Base-by-base conservation (phyloP, 345 rosid genomes). In the Hibiscus mutabilis region DNA sequence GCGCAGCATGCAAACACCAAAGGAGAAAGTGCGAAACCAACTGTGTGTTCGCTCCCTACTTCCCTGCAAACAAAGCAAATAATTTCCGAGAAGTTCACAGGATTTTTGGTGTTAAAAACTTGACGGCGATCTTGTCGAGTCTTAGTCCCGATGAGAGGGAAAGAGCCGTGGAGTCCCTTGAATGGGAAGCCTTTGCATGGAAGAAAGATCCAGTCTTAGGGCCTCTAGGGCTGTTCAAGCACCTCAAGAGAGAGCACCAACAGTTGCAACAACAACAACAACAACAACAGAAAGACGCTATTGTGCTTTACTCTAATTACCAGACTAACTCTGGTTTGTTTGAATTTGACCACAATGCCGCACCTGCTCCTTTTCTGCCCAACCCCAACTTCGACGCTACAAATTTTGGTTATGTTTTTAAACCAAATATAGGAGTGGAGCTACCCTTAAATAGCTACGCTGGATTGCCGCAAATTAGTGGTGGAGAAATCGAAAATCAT, bases 121-220 rank as follows among this genome's bases (percentile, higher is more conserved):
- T 78, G 57, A 69, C 61, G 15, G 67, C 55, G 46, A 60, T 77
- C 10, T 35, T 77, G 1, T 40, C 9, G 6, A 13, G 14, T 2
- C 65, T 65, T 21, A 13, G 5, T 0, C 2, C 3, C 0, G 2
- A 49, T 22, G 74, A 71, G 0, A 73, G 77, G 19, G 18, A n/a
- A 2, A 52, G 2, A 19, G 77, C 75, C 1, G 75, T 66, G 5
- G 57, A 55, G 18, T 78, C 82, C 57, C 33, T 80, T 1, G n/a
- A 64, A 14, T 83, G 86, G 86, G 84, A 78, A 76, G 82, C 83
- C 0, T 2, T 0, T 0, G 47, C 55, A 13, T 83, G 86, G 86
- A 42, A 46, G 46, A 9, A 63, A 6, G 79, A 83, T 61, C 71
- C 71, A 0, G 51, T 72, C 7, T 15, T 35, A 35, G 84, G 86